These are phyloP conservation scores for Kazachstania viticola DNA, from an alignment of 805 yeast species.

Conservation along the genomic window DNA sequence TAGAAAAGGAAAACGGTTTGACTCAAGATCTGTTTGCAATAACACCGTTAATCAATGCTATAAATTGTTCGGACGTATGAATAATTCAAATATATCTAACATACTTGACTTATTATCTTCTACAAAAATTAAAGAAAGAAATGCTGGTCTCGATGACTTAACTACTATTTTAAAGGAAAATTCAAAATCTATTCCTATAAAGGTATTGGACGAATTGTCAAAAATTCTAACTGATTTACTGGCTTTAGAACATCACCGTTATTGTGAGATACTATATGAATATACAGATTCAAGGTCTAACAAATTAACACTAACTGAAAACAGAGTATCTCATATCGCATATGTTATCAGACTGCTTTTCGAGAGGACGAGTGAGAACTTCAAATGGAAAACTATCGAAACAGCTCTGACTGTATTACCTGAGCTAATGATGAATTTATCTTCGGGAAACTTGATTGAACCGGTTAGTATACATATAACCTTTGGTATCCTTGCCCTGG, in stretches of 20 bases:
- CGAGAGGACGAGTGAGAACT: slow-evolving; percentile 18
- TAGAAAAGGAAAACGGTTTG: too few relatives aligned
- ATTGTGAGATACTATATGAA: slow-evolving; percentile 6
- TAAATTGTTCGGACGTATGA: too few relatives aligned
- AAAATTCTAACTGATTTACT: slow-evolving; percentile 23
- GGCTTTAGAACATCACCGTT: slow-evolving; percentile 29
- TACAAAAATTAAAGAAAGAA: slow-evolving; percentile 42
- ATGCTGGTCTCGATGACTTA: slow-evolving; percentile 35
- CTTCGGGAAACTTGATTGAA: slow-evolving; percentile 7
- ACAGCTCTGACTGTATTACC: slow-evolving; percentile 15
- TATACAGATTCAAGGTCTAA: slow-evolving; percentile 25
- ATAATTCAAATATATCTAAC: slow-evolving; percentile 4
- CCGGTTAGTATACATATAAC: slow-evolving; percentile 18
- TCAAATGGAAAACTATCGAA: slow-evolving; percentile 18
- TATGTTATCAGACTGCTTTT: slow-evolving; percentile 21
- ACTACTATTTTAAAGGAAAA: slow-evolving; percentile 20
- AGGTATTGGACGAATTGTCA: slow-evolving; percentile 12
- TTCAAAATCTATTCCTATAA: slow-evolving; percentile 15
- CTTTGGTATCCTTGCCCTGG: slow-evolving; percentile 12
- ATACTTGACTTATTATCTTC: slow-evolving; percentile 30
- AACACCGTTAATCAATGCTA: background rate
- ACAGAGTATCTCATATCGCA: slow-evolving; percentile 14
- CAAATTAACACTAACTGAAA: slow-evolving; percentile 23
- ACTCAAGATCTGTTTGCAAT: background rate
- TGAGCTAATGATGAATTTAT: slow-evolving; percentile 11